Conservation (phyloP, 2,329 filamentous ascomycete species). For the Fusarium pilosicola region DNA sequence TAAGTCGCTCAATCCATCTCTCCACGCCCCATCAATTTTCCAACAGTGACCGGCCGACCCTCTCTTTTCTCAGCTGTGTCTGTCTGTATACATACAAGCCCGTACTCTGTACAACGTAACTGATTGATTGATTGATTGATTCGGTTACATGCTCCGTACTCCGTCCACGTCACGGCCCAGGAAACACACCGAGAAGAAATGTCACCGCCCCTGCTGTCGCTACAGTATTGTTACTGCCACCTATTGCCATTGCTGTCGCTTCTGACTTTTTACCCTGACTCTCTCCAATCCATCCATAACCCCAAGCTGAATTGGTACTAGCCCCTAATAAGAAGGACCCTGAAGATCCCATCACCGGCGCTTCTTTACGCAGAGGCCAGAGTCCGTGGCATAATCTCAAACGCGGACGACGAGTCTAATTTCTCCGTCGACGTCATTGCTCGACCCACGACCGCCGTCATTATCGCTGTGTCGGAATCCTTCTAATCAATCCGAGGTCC, state of each 20-base stretch:
- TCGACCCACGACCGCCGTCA: conserved; percentile 25
- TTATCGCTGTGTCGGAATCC: conserved; percentile 25
- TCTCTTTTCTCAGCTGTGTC: conserved; percentile 11
- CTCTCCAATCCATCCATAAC: background rate
- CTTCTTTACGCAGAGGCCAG: conserved; percentile 18
- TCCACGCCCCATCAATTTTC: conserved; percentile 15
- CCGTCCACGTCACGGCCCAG: conserved; percentile 10
- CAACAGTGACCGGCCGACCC: conserved; percentile 7
- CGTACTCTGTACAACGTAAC: background rate
- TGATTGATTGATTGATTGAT: conserved; percentile 11
- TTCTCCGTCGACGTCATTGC: conserved; percentile 40
- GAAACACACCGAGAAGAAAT: background rate
- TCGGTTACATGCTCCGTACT: background rate
- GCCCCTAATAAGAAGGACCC: conserved; percentile 39
- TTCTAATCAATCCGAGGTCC: conserved; percentile 24
- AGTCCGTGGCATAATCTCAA: conserved; percentile 28
- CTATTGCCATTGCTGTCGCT: background rate
- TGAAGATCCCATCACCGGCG: conserved; percentile 40
- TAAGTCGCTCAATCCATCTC: background rate
- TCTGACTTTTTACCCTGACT: background rate
- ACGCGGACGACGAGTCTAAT: conserved; percentile 24
- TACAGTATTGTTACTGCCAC: background rate
- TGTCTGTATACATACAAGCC: background rate
- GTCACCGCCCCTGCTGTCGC: background rate
- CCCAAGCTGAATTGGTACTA: conserved; percentile 23